Base-by-base conservation (phyloP, 768 basidiomycete species). In the Lactarius deliciosus region DNA sequence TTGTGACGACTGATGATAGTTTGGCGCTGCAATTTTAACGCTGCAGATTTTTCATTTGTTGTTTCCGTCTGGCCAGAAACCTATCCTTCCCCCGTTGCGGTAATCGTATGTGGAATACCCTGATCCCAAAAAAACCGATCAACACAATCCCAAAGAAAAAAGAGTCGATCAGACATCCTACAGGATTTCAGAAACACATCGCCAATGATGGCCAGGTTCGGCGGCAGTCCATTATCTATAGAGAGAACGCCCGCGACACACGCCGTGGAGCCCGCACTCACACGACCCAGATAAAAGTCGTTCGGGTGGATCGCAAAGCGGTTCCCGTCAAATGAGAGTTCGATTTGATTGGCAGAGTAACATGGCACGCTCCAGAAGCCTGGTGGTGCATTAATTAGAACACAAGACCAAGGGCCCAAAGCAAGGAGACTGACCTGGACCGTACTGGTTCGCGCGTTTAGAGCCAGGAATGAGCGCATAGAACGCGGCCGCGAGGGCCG, bases 181-280 rank as follows among this genome's bases (percentile, higher is more conserved):
- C 88, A 90, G 11, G 84, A 86, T 76, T 89, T 90, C 56, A 89
- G 72, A 71, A 90, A 88, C 70, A 81, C 82, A 73, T 83, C 86
- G 1, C 85, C 88, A 61, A 89, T 79, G 74, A 90, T 85, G 16
- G 83, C 82, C 30, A 90, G 76, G 72, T 85, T 77, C 40, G 77
- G 63, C 18, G 85, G 81, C 72, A 87, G 81, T 16, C 78, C 76
- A 65, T 77, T 73, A 10, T 76, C 80, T 1, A 84, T 72, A 0
- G 80, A 79, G 32, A 87, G 69, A 36, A 90, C 79, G 5, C 82
- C 85, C 6, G 83, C 86, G 3, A 88, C 77, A 73, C 87, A 88
- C 50, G 81, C 78, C 8, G 82, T 85, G 0, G 75, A 73, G 32
- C 76, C 76, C n/a, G 64, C 68, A 15, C 66, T 64, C 28, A 77